Percentiles rank a stretch among this genome's conserved stretches.
These are phyloP conservation scores for Blastobotrys americana DNA, from an alignment of 805 yeast species.

Conservation along the genomic window DNA sequence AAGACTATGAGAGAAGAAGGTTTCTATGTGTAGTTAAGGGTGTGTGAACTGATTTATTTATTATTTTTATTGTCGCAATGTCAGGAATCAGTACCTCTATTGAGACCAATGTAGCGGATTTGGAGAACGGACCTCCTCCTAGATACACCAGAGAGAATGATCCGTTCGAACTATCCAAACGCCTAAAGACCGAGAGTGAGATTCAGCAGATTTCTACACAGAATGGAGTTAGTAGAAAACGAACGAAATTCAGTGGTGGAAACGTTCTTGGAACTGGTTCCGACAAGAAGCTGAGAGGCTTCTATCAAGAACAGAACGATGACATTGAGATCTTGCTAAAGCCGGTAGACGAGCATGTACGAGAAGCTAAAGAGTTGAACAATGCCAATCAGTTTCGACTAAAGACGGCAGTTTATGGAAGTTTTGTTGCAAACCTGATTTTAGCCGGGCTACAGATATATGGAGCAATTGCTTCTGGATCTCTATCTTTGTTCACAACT, in stretches of 20 bases:
- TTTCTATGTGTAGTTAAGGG: too few relatives aligned
- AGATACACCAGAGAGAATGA: not conserved
- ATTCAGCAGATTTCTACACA: not conserved
- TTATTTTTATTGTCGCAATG: too few relatives aligned
- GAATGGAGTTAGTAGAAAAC: not conserved
- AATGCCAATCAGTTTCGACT: not conserved
- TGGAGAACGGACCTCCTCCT: not conserved
- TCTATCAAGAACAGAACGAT: conserved; percentile 10
- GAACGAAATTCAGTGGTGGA: not conserved
- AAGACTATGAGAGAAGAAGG: too few relatives aligned
- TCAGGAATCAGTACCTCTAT: not conserved
- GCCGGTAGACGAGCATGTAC: conserved; percentile 11
- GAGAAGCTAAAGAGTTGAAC: conserved; percentile 3
- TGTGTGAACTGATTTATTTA: too few relatives aligned
- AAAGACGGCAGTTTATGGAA: conserved; percentile 11
- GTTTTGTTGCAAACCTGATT: conserved; percentile 11
- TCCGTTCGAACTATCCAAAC: not conserved
- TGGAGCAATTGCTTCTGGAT: conserved; percentile 13
- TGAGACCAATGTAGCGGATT: not conserved
- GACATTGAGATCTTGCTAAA: conserved; percentile 7
- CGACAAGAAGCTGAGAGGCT: conserved; percentile 1
- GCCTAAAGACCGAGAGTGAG: not conserved
- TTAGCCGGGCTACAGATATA: conserved; percentile 11
- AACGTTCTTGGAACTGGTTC: not conserved
- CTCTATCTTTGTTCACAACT: conserved; percentile 14